Conservation (phyloP, 345 rosid species). For the Barbarea vulgaris region DNA sequence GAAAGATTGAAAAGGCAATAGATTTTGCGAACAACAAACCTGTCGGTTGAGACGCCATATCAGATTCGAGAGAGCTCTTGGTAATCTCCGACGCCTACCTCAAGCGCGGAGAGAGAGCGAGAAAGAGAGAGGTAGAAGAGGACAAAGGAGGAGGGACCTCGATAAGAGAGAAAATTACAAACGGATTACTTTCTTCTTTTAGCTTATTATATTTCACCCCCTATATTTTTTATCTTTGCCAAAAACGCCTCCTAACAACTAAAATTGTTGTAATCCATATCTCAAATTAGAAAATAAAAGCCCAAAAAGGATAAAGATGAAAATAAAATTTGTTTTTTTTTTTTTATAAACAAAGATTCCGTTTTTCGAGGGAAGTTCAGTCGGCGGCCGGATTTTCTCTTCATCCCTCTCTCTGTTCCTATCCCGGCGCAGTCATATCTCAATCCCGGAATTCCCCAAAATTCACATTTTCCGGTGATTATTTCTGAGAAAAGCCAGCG, state of each 20-base stretch:
- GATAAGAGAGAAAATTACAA: constrained; percentile 36
- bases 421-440: constrained; percentile 31
- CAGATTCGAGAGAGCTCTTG: constrained; percentile 29
- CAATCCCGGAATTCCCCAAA: not conserved
- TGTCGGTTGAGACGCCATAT: constrained; percentile 57
- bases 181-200: constrained; percentile 39
- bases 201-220: constrained; percentile 33
- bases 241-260: not conserved
- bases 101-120: constrained; percentile 30
- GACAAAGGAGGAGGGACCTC: constrained; percentile 41
- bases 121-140: constrained; percentile 4
- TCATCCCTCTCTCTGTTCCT: constrained; percentile 21
- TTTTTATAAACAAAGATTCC: constrained; percentile 35
- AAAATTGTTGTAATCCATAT: not conserved
- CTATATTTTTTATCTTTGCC: constrained; percentile 9
- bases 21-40: constrained; percentile 40
- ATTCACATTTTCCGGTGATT: not conserved
- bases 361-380: constrained; percentile 33
- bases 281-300: constrained; percentile 23
- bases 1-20: not conserved
- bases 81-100: constrained; percentile 37
- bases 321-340: not conserved
- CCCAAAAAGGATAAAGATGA: constrained; percentile 33
- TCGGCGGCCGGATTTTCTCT: constrained; percentile 39
- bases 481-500: not conserved